Percentiles rank a stretch among this genome's conserved stretches.
Conservation (phyloP, 208 protist species). For the Wallacemonas rigidus region DNA sequence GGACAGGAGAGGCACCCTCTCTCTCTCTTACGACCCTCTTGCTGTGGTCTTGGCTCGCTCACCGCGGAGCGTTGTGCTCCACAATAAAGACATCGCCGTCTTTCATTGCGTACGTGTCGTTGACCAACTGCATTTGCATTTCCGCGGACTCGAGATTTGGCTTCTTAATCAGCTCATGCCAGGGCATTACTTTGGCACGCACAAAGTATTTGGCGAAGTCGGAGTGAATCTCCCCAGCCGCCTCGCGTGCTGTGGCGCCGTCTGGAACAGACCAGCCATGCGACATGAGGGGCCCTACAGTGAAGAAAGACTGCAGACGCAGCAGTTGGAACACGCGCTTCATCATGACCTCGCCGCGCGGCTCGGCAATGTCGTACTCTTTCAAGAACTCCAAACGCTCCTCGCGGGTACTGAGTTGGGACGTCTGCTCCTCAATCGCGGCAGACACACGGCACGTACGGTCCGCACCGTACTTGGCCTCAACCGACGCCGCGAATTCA, state of each 20-base stretch:
- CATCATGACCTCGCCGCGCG: constrained; percentile 73
- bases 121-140: constrained; percentile 71
- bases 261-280: constrained; percentile 63
- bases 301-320: constrained; percentile 86
- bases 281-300: constrained; percentile 84
- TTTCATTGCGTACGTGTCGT: constrained; percentile 66
- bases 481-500: constrained; percentile 46
- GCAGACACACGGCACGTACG: constrained; percentile 71
- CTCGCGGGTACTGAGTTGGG: constrained; percentile 60
- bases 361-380: constrained; percentile 76
- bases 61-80: constrained; percentile 57
- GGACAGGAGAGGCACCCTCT: too few relatives aligned
- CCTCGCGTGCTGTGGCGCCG: constrained; percentile 61
- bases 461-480: constrained; percentile 55
- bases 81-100: constrained; percentile 89
- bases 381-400: constrained; percentile 75
- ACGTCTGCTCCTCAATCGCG: constrained; percentile 81
- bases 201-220: constrained; percentile 84
- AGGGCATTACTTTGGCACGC: constrained; percentile 68
- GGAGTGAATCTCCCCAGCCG: constrained; percentile 83
- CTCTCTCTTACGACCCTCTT: too few relatives aligned
- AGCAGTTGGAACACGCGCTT: constrained; percentile 56
- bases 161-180: constrained; percentile 53
- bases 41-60: not conserved
- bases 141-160: constrained; percentile 76